Percentiles rank a stretch among this genome's conserved stretches.
Conservation (phyloP, 192 early-diverging fungal species). For the Coemansia sp. region DNA sequence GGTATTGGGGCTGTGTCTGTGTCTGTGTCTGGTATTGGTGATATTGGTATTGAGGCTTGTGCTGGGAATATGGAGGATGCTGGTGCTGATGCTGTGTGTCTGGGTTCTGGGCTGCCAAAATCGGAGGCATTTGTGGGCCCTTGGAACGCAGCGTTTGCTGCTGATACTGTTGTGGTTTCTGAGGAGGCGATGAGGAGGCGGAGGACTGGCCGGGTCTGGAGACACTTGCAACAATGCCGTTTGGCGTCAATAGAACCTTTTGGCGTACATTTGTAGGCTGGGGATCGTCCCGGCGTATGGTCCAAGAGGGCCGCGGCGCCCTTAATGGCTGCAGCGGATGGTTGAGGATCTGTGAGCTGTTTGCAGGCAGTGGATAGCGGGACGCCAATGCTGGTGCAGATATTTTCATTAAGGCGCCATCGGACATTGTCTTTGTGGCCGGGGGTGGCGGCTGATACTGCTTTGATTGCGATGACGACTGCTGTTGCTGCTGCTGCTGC, state of each 20-base stretch:
- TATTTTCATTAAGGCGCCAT: not conserved
- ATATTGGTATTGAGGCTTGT: too few relatives aligned
- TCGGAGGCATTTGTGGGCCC: too few relatives aligned
- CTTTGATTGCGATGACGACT: too few relatives aligned
- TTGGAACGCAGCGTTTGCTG: too few relatives aligned
- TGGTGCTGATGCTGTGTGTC: too few relatives aligned
- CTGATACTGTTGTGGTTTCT: too few relatives aligned
- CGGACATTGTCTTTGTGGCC: not conserved
- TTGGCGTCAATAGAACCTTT: constrained; percentile 30
- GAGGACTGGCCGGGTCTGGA: not conserved
- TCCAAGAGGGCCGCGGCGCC: constrained; percentile 44
- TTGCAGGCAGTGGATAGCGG: not conserved
- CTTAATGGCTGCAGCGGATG: constrained; percentile 41
- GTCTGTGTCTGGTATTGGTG: too few relatives aligned
- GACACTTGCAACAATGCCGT: constrained; percentile 24
- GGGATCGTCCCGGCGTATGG: constrained; percentile 35
- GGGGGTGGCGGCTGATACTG: not conserved
- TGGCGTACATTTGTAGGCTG: constrained; percentile 22
- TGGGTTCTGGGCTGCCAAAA: too few relatives aligned
- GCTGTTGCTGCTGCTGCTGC: not conserved
- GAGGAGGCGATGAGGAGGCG: not conserved
- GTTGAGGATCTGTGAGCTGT: constrained; percentile 30
- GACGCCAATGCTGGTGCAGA: too few relatives aligned
- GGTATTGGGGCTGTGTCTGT: too few relatives aligned
- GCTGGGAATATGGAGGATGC: too few relatives aligned